These are phyloP conservation scores for Penicillium subrubescens DNA, from an alignment of 495 filamentous ascomycete species.

Conservation along the genomic window DNA sequence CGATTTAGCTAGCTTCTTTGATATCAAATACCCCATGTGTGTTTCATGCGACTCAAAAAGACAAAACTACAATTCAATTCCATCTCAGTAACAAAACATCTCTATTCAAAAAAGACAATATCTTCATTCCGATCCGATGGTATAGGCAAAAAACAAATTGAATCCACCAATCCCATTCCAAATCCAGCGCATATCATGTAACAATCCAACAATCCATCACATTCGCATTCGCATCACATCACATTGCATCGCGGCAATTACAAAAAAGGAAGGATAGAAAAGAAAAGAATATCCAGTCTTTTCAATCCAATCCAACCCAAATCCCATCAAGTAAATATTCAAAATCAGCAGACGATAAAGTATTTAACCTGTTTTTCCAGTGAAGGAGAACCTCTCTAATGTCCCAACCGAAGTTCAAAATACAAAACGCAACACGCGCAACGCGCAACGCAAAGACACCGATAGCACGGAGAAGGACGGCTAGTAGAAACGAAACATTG, in stretches of 20 bases:
- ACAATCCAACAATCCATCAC: constrained; percentile 11
- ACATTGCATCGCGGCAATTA: constrained; percentile 3
- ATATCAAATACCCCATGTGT: neutral
- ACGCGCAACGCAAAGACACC: constrained; percentile 29
- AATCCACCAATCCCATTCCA: neutral
- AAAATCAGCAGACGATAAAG: neutral
- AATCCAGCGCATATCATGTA: constrained; percentile 11
- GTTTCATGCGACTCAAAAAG: neutral
- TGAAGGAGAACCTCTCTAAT: constrained; percentile 43
- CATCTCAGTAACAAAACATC: neutral
- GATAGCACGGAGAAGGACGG: constrained; percentile 6
- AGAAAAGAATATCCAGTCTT: constrained; percentile 24
- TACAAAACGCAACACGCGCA: constrained; percentile 27
- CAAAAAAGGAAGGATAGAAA: constrained; percentile 23
- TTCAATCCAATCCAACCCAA: constrained; percentile 13
- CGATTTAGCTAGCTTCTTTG: neutral
- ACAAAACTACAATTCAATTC: neutral
- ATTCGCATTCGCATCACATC: neutral
- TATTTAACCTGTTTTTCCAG: constrained; percentile 35
- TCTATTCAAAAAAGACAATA: neutral
- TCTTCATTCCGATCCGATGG: constrained; percentile 19
- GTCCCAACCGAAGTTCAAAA: constrained; percentile 29
- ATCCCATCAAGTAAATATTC: neutral
- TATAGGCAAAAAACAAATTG: constrained; percentile 25
- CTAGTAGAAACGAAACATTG: constrained; percentile 12